A percentile compares a stretch with the other conserved stretches of the same genome.
These are phyloP conservation scores for Lizonia empirigonia DNA, from an alignment of 2,329 filamentous ascomycete species.

Conservation along the genomic window DNA sequence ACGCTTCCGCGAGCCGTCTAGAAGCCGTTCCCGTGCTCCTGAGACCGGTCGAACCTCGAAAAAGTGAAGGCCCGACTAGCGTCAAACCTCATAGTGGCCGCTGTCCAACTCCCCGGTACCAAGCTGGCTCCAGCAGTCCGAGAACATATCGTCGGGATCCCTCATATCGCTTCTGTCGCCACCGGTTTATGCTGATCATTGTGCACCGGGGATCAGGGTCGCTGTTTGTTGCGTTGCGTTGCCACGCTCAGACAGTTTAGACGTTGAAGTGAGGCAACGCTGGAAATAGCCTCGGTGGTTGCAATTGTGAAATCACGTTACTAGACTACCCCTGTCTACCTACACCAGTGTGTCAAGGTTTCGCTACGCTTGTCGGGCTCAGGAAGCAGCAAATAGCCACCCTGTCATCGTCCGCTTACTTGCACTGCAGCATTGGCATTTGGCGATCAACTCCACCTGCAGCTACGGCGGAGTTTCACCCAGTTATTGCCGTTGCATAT, in stretches of 20 bases:
- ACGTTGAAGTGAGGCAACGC: conserved; percentile 13
- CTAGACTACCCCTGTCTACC: conserved; percentile 7
- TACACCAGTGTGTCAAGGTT: conserved; percentile 16
- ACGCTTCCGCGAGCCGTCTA: conserved; percentile 22
- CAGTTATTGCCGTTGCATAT: conserved; percentile 13
- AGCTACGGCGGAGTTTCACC: conserved; percentile 11
- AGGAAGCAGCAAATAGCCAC: conserved; percentile 5
- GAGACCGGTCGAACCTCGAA: conserved; percentile 29
- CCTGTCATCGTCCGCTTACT: conserved; percentile 13
- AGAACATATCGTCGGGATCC: conserved; percentile 7
- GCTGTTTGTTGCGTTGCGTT: conserved; percentile 1
- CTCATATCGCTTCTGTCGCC: conserved; percentile 16
- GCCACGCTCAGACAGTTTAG: conserved; percentile 14
- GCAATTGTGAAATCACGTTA: conserved; percentile 14
- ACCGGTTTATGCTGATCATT: conserved; percentile 12
- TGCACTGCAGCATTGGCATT: conserved; percentile 17
- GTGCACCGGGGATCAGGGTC: conserved; percentile 8
- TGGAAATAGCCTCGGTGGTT: conserved; percentile 12
- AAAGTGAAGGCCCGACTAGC: conserved; percentile 26
- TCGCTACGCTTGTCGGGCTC: conserved; percentile 11
- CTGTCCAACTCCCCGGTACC: conserved; percentile 9
- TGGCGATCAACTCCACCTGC: conserved; percentile 16
- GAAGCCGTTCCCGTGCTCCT: conserved; percentile 35
- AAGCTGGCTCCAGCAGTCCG: conserved; percentile 5
- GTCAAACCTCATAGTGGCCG: conserved; percentile 6